Base-by-base conservation (phyloP, 75 land plant genomes). In the Selaginella tamariscina region DNA sequence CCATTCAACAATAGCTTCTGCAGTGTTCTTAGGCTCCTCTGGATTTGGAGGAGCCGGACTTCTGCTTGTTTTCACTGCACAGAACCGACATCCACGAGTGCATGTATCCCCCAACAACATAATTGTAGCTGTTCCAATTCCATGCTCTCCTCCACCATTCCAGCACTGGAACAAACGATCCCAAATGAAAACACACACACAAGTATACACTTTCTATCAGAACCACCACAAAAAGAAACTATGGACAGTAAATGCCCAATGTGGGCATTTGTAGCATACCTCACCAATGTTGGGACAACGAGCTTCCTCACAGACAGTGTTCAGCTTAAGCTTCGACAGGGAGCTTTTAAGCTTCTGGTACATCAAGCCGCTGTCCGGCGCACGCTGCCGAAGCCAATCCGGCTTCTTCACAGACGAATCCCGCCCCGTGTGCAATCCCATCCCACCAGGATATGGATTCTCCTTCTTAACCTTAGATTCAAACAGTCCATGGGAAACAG, bases 271-370 rank as follows among this genome's bases (percentile, higher is more conserved):
- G 33, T 0, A 26, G 24, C 62, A 60, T 24, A 84, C 91, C 85
- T 88, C 94, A 21, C 97, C 97, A 55, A 92, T 92, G 68, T 92
- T 92, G 44, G 97, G 94, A 72, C 97, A 88, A 56, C 86, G 97
- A 1, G 97, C 97, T 72, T 92, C 97, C 71, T 88, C 89, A 68
- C 97, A 92, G 5, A 92, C 97, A 1, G 97, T 92, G 62, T 84
- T 75, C 31, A 92, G 87, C 70, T 88, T 92, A 75, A 92, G 56
- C 20, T 72, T 32, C 13, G 82, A 72, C 20, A 88, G 69, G 0
- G 86, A 83, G 18, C 75, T 77, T 67, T 88, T 82, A 31, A 88
- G 72, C 77, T 82, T 78, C 9, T 60, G 29, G 59, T 71, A 89
- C 70, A 75, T 80, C 65, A 79, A 82, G 11, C 97, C 97, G 54